Conservation (phyloP, 2,329 filamentous ascomycete genomes). For the Chrysoporthe cubensis region DNA sequence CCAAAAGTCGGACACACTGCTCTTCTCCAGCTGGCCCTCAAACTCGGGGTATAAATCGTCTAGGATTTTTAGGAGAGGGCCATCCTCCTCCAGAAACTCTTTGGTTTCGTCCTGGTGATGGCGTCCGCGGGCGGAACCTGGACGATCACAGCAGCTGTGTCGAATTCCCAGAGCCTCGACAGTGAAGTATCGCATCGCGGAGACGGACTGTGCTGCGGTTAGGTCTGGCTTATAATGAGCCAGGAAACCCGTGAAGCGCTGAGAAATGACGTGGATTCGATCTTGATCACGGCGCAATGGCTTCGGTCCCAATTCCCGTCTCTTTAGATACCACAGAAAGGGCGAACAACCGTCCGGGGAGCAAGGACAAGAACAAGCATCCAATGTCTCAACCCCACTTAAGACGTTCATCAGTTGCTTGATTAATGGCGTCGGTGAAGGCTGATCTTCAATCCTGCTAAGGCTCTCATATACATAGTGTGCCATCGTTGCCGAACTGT, state of each 20-base stretch:
- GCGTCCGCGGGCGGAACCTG: background rate
- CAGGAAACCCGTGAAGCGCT: background rate
- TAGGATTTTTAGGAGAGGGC: background rate
- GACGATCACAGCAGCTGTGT: background rate
- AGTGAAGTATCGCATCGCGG: background rate
- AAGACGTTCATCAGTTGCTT: no score
- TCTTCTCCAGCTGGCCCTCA: background rate
- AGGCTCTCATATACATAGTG: background rate
- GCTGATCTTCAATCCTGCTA: no score
- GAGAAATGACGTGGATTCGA: accelerated
- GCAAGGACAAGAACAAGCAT: no score
- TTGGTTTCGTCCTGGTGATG: background rate
- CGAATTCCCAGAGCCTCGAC: background rate
- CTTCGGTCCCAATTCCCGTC: no score
- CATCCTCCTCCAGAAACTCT: background rate
- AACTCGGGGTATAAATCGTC: background rate
- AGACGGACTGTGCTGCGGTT: background rate
- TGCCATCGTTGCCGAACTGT: background rate
- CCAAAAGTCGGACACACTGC: background rate
- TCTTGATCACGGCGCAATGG: background rate
- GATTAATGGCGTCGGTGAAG: background rate
- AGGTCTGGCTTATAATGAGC: background rate
- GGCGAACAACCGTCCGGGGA: no score
- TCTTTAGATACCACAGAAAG: no score
- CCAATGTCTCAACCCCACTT: no score